Base-by-base conservation (phyloP, 495 filamentous ascomycete genomes). In the Daldinia loculata region DNA sequence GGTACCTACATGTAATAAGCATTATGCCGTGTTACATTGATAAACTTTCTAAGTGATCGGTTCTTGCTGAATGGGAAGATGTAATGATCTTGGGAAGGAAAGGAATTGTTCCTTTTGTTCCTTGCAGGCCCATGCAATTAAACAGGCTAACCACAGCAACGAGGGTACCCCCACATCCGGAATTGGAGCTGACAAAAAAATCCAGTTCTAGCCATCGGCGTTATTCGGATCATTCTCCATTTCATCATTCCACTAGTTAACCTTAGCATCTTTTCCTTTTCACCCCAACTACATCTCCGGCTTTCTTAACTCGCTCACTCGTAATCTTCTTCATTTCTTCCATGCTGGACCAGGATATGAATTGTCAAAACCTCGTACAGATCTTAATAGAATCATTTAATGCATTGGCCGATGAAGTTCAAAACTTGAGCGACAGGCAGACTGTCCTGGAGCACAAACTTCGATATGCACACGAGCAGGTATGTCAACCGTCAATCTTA, bases 361-460 rank as follows among this genome's bases (percentile, higher is more conserved):
- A 67, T 71, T 70, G 72, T 75, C 65, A 77, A 67, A 76, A 79
- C 38, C 80, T 85, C 15, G 81, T 79, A 17, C 82, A 80, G 78
- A 83, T 81, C 69, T 77, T 88, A 62, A 82, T 81, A 39, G 82
- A 82, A 74, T 91, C 89, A 60, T 92, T 90, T 80, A 89, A 87
- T 77, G 84, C 85, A 38, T 83, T 92, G 39, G 85, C 86, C 52
- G 84, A 86, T 68, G 85, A 88, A 79, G 84, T 87, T 8, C 85
- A 88, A 77, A 79, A 80, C 34, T 74, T 87, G 64, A 83, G 82
- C 64, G 84, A 86, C 69, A 81, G 83, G 66, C 85, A 87, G 61
- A 85, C 81, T 3, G 80, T 87, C 43, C 74, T 87, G 61, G 84
- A 87, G 77, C 83, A 88, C 71, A 88, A 87, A 74, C 78, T 88